Base-by-base conservation (phyloP, 192 early-diverging fungal species). In the Polychytrium aggregatum region DNA sequence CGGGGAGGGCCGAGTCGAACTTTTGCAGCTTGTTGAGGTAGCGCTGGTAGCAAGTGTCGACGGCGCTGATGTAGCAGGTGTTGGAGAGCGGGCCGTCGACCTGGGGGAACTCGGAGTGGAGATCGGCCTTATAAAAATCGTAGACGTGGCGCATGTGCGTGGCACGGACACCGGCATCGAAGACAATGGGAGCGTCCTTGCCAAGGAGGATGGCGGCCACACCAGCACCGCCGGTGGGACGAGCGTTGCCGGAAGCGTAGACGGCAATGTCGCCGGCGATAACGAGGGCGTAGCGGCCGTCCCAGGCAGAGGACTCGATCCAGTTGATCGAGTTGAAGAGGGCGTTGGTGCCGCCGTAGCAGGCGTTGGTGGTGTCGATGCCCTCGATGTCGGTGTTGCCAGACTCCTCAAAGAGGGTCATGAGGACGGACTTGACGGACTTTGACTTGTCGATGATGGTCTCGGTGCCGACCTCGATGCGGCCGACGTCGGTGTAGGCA, bases 391-490 rank as follows among this genome's bases (percentile, higher is more conserved):
- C 84, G 42, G 80, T 81, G 80, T 98, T 98, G 34, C 85, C 88
- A 33, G 82, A 81, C 50, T 88, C 84, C 41, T 67, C 65, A 56
- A 98, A 98, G 28, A 98, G 76, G 49, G 85, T 83, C 96, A 98
- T 98, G 49, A 98, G 77, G 27, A 85, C 84, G 7, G 89, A 81
- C 74, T 98, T 98, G 59, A 93, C 91, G 25, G 90, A 85, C 78
- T 98, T 98, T 50, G 87, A 88, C 74, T 98, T 98, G 78, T 98
- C 95, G 48, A 98, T 89, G 57, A 98, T 92, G 37, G 95, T 94
- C 67, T 98, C 95, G 40, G 95, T 98, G 36, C 95, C 95, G 36
- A 98, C 91, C 57, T 98, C 95, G 25, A 98, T 73, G 25, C 85
- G 82, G 39, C 92, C 95, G 72, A 98, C 85, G 63, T 84, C 74